phyloP scores from a whole-genome alignment of 2,329 filamentous ascomycete species.

The Aspergillus fructus region DNA sequence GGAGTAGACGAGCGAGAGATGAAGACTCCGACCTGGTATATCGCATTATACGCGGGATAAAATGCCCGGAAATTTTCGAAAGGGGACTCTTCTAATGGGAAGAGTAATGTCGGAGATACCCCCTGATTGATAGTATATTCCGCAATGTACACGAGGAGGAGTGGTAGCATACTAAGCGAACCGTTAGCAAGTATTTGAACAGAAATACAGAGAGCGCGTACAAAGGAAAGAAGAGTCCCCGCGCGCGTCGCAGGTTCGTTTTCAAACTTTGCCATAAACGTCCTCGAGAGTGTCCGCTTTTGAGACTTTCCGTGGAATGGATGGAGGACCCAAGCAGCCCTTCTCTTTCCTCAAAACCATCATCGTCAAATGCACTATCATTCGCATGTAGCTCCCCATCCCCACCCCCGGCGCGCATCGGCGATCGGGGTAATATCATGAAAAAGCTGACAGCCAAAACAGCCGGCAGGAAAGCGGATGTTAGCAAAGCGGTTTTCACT shows the following conservation, averaged over 20 bases:
- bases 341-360: conserved; percentile 26
- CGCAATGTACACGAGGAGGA: conserved; percentile 88
- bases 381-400: conserved; percentile 42
- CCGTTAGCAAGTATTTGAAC: conserved; percentile 10
- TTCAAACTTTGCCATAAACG: conserved; percentile 42
- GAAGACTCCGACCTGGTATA: conserved; percentile 95
- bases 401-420: conserved; percentile 61
- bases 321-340: conserved; percentile 29
- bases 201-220: conserved; percentile 35
- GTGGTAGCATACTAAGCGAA: conserved; percentile 70
- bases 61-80: conserved; percentile 82
- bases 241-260: conserved; percentile 63
- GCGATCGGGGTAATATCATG: conserved; percentile 68
- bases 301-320: conserved; percentile 19
- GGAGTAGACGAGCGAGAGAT: conserved; percentile 88
- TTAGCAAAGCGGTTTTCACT: conserved; percentile 71
- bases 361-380: conserved; percentile 30
- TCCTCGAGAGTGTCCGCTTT: conserved; percentile 15
- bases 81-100: conserved; percentile 72
- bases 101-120: conserved; percentile 84
- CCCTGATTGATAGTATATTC: conserved; percentile 99
- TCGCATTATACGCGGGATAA: conserved; percentile 90
- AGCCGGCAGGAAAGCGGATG: conserved; percentile 74
- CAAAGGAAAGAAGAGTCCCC: conserved; percentile 70
- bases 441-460: conserved; percentile 88